phyloP scores from a whole-genome alignment of 2,329 filamentous ascomycete species.

The Alternaria infectoria region DNA sequence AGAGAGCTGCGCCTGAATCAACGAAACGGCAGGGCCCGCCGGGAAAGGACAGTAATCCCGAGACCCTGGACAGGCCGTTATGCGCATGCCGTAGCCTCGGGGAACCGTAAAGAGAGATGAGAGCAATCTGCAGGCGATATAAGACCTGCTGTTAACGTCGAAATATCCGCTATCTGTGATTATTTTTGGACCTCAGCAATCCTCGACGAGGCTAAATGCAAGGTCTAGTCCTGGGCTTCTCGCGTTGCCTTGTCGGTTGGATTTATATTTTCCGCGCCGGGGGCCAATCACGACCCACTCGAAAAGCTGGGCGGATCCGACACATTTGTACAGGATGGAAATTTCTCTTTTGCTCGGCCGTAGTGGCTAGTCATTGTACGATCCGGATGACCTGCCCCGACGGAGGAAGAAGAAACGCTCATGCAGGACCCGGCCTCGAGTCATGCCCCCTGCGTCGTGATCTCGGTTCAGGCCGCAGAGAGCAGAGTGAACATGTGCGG shows the following conservation, averaged over 20 bases:
- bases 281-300: slow-evolving; percentile 20
- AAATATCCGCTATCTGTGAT: slow-evolving; percentile 37
- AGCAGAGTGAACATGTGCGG: slow-evolving; percentile 10
- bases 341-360: slow-evolving; percentile 9
- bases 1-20: slow-evolving; percentile 10
- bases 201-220: slow-evolving; percentile 38
- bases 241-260: slow-evolving; percentile 23
- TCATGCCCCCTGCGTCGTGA: slow-evolving; percentile 27
- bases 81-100: slow-evolving; percentile 31
- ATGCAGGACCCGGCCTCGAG: slow-evolving; percentile 24
- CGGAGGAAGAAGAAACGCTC: slow-evolving; percentile 30
- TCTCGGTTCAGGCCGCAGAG: slow-evolving; percentile 28
- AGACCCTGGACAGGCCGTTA: slow-evolving; percentile 29
- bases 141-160: slow-evolving; percentile 45
- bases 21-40: slow-evolving; percentile 28
- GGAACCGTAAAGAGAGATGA: slow-evolving; percentile 41
- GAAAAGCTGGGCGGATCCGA: neutral
- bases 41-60: slow-evolving; percentile 21
- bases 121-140: slow-evolving; percentile 38
- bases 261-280: slow-evolving; percentile 36
- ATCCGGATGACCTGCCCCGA: slow-evolving; percentile 13
- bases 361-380: slow-evolving; percentile 5
- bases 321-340: neutral
- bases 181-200: slow-evolving; percentile 38
- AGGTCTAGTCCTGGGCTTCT: slow-evolving; percentile 23